phyloP scores from a whole-genome alignment of 768 basidiomycete species.

The Rhizopogon salebrosus region DNA sequence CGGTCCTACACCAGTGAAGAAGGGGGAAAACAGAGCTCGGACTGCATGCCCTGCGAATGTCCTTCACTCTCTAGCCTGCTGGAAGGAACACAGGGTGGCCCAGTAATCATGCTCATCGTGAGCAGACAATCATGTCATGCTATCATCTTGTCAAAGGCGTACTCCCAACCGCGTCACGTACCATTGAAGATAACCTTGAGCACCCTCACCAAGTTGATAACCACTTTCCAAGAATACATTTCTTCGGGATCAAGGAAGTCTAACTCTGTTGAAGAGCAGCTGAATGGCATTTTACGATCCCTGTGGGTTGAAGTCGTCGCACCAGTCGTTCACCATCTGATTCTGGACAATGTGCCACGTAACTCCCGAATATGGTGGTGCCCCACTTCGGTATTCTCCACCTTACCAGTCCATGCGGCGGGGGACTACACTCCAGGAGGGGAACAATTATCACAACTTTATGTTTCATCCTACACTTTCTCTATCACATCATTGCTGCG shows the following conservation, averaged over 20 bases:
- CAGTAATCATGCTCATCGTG: not conserved
- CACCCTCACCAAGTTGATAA: not conserved
- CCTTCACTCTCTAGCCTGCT: not conserved
- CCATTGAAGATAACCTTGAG: not conserved
- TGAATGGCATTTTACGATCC: not conserved
- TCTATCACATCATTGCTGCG: constrained; percentile 6
- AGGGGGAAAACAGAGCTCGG: not conserved
- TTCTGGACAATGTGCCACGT: not conserved
- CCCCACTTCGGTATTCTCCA: constrained; percentile 6
- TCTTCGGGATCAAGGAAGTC: not conserved
- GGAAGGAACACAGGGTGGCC: not conserved
- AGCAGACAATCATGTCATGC: not conserved
- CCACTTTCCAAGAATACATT: not conserved
- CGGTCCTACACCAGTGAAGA: not conserved
- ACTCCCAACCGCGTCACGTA: not conserved
- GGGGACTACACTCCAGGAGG: constrained; percentile 5
- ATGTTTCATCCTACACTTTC: constrained; percentile 11
- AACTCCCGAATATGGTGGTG: constrained; percentile 10
- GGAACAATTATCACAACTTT: not conserved
- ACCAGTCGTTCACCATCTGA: constrained; percentile 1
- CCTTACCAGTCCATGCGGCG: constrained; percentile 10
- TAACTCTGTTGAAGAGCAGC: not conserved
- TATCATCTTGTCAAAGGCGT: not conserved
- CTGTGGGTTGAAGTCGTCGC: constrained; percentile 2
- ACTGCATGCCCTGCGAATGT: not conserved